Evolutionary conservation across 2,329 filamentous ascomycete species (phyloP).

Genomic region (Fusarium hainanense): DNA sequence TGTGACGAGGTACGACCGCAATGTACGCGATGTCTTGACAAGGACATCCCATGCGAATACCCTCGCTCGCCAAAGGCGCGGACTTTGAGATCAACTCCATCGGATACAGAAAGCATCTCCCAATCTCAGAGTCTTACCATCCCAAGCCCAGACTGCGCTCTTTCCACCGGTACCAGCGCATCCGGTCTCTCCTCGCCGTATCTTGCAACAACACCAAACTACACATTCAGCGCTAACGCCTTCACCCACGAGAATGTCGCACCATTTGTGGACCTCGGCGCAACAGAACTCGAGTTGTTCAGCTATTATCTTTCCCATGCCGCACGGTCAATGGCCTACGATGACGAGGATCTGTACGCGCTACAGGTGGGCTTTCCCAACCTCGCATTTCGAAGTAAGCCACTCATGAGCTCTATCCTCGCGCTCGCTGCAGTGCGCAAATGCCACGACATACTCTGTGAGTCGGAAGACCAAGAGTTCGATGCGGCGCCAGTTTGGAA

Average conservation of each 20-base stretch:
- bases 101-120: not conserved
- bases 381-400: conserved; percentile 53
- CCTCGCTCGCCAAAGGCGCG: not conserved
- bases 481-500: conserved; percentile 13
- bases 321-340: conserved; percentile 51
- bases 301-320: conserved; percentile 57
- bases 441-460: conserved; percentile 49
- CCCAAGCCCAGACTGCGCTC: not conserved
- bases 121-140: conserved; percentile 3
- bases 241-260: not conserved
- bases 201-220: conserved; percentile 6
- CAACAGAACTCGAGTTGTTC: conserved; percentile 52
- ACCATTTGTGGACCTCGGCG: conserved; percentile 18
- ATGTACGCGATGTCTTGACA: conserved; percentile 31
- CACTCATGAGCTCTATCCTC: conserved; percentile 56
- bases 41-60: conserved; percentile 31
- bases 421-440: conserved; percentile 56
- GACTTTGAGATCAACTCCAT: not conserved
- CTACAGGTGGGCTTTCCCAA: conserved; percentile 56
- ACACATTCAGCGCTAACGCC: not conserved
- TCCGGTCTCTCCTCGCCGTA: conserved; percentile 12
- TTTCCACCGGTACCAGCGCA: not conserved
- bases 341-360: conserved; percentile 53
- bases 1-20: conserved; percentile 33
- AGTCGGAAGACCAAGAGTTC: not conserved